Percentiles rank a stretch among this genome's conserved stretches.
Conservation (phyloP, 2,329 filamentous ascomycete species). For the Alternaria panax region DNA sequence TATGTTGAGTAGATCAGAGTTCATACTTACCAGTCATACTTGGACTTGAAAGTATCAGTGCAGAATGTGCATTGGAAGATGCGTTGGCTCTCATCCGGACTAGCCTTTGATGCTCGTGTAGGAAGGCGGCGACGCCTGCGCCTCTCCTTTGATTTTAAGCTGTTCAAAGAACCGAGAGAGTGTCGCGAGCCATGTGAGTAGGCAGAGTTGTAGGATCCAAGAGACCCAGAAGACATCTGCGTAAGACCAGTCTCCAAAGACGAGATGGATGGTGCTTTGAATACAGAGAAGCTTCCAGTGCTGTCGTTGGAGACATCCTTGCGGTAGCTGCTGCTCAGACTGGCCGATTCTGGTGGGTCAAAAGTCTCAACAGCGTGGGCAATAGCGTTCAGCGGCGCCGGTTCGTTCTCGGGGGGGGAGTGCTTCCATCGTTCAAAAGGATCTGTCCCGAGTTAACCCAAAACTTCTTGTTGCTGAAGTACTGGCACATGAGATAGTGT, state of each 20-base stretch:
- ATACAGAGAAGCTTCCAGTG: constrained; percentile 58
- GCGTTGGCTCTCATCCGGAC: constrained; percentile 31
- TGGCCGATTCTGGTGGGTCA: constrained; percentile 40
- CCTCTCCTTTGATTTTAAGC: constrained; percentile 62
- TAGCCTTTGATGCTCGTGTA: constrained; percentile 45
- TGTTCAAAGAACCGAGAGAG: constrained; percentile 65
- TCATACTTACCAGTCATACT: constrained; percentile 50
- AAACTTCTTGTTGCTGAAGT: constrained; percentile 31
- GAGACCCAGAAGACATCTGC: constrained; percentile 61
- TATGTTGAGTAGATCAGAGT: neutral
- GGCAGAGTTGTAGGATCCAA: constrained; percentile 63
- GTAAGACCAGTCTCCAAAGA: constrained; percentile 61
- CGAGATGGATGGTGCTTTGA: constrained; percentile 61
- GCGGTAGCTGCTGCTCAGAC: constrained; percentile 51
- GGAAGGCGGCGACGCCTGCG: constrained; percentile 62
- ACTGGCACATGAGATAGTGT: constrained; percentile 13
- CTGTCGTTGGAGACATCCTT: constrained; percentile 60
- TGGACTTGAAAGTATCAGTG: constrained; percentile 51
- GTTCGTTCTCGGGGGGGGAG: constrained; percentile 74
- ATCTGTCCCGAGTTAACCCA: constrained; percentile 60
- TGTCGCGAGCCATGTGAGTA: constrained; percentile 65
- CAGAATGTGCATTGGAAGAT: constrained; percentile 52
- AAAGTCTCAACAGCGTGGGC: constrained; percentile 62
- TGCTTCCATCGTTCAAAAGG: constrained; percentile 74
- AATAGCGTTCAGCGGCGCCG: constrained; percentile 70